These are phyloP conservation scores for Lichenothelia convexa DNA, from an alignment of 495 filamentous ascomycete genomes.

Conservation along the genomic window DNA sequence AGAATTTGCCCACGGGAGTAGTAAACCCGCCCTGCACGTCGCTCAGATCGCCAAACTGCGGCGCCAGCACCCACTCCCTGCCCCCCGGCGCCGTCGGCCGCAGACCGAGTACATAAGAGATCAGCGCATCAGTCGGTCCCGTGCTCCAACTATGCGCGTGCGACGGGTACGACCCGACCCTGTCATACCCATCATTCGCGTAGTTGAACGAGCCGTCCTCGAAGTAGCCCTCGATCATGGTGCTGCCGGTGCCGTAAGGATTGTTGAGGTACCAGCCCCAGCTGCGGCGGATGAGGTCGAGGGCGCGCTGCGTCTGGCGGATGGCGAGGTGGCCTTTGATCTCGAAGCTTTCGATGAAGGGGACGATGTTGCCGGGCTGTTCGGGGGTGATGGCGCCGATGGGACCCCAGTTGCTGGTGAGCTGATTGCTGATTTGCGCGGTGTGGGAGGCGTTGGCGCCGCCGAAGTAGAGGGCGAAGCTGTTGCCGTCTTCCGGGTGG, in stretches of 20 bases:
- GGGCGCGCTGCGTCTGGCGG: slow-evolving; percentile 11
- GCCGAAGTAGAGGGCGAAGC: slow-evolving; percentile 1
- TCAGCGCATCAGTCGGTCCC: slow-evolving; percentile 16
- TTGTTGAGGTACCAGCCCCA: slow-evolving; percentile 25
- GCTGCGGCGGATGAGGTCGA: slow-evolving; percentile 16
- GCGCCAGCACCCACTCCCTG: slow-evolving; percentile 12
- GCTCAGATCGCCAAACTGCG: slow-evolving; percentile 17
- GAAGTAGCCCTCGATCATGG: slow-evolving; percentile 20
- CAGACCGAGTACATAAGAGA: slow-evolving; percentile 16
- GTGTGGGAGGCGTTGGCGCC: not conserved
- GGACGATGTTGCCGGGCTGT: slow-evolving; percentile 17
- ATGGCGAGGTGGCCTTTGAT: slow-evolving; percentile 18
- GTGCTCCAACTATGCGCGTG: slow-evolving; percentile 21
- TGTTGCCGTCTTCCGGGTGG: slow-evolving; percentile 14
- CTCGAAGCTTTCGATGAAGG: slow-evolving; percentile 20
- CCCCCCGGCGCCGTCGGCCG: slow-evolving; percentile 7
- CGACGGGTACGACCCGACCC: slow-evolving; percentile 11
- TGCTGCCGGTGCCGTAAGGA: slow-evolving; percentile 14
- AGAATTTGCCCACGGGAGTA: slow-evolving; percentile 11
- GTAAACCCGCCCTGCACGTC: slow-evolving; percentile 15
- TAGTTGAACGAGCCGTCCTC: slow-evolving; percentile 17
- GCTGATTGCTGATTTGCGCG: slow-evolving; percentile 9
- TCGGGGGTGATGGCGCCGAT: slow-evolving; percentile 18
- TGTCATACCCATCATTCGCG: slow-evolving; percentile 22
- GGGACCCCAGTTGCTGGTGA: slow-evolving; percentile 18